Base-by-base conservation (phyloP, 108 stramenopile species). In the Fistulifera solaris region DNA sequence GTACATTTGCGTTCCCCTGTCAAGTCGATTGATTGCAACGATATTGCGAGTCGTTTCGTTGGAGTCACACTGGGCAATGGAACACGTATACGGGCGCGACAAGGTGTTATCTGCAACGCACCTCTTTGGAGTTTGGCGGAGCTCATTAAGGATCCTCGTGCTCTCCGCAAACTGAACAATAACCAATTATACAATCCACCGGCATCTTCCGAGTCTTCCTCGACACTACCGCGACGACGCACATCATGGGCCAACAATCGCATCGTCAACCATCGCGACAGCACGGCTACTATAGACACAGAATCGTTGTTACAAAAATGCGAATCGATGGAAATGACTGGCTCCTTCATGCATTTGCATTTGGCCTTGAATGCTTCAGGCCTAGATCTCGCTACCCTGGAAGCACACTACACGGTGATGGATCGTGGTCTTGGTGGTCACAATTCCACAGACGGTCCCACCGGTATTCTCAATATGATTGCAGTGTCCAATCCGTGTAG, bases 331-430 rank as follows among this genome's bases (percentile, higher is more conserved):
- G 85, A 90, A 62, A 74, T 81, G 78, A 90, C 89, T 25, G 83
- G 89, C 26, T 87, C 87, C 1, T 95, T 93, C 61, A 66, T 93
- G 43, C 94, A 95, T 68, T 66, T 95, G 42, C 94, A 95, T 56
- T 68, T 95, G 23, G 94, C 89, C 27, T 75, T 95, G 25, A 61
- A 93, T 63, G 76, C 83, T 13, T 73, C 38, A 26, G 84, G 82
- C 6, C 57, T 95, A 6, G 80, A 90, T 42, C 57, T 80, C 7
- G 27, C 58, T 19, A 48, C 52, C 18, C 59, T 95, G 63, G 80
- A 92, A 56, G 83, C 87, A 7, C 94, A 96, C 60, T 93, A 96
- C 58, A 94, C 94, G 8, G 89, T 96, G 10, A 87, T 87, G 83
- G 89, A 93, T 48, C 72, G 85, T 40, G 80, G 80, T 11, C 62